Base-by-base conservation (phyloP, 225 moss, liverwort and hornwort genomes). In the Pseudisothecium myosuroides region DNA sequence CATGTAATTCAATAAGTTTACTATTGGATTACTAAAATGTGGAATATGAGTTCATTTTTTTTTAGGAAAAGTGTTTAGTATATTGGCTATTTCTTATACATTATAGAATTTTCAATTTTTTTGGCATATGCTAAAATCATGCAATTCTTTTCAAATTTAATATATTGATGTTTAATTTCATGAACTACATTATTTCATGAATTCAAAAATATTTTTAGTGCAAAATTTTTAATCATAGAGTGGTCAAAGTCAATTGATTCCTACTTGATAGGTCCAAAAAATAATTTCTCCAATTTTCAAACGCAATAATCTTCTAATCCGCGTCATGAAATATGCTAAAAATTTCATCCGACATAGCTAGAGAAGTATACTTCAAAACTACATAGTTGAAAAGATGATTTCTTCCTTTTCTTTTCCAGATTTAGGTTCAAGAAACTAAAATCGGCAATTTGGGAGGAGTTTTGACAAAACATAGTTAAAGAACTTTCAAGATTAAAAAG, bases 281-380 rank as follows among this genome's bases (percentile, higher is more conserved):
- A 54, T 54, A 6, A n/a, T 69, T 39, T 24, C 1, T 23, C 2
- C 4, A 69, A 69, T 14, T 24, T 69, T 24, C 8, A 39, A 69
- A 39, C 1, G 14, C 39, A 39, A 39, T 39, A 24, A 24, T 69
- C 14, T 69, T 69, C 14, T 19, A 24, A 24, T 13, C 7, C 0
- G 0, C 39, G 9, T 1, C 0, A 1, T 27, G 4, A 71, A 43
- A 43, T 1, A 9, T 26, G 9, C 1, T 41, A 1, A 43, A 71
- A 26, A 5, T 43, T 14, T 8, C 9, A 26, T 5, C 6, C 14
- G 14, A 41, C 3, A 39, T 14, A 71, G 1, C 1, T 41, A 14
- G 26, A 71, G 1, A 14, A 41, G 5, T 27, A 2, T 21, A 26
- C 1, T 15, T 41, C 15, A 71, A 71, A 9, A 27, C 1, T 43